These are phyloP conservation scores for Amylocarpus encephaloides DNA, from an alignment of 2,329 filamentous ascomycete genomes.

Conservation along the genomic window DNA sequence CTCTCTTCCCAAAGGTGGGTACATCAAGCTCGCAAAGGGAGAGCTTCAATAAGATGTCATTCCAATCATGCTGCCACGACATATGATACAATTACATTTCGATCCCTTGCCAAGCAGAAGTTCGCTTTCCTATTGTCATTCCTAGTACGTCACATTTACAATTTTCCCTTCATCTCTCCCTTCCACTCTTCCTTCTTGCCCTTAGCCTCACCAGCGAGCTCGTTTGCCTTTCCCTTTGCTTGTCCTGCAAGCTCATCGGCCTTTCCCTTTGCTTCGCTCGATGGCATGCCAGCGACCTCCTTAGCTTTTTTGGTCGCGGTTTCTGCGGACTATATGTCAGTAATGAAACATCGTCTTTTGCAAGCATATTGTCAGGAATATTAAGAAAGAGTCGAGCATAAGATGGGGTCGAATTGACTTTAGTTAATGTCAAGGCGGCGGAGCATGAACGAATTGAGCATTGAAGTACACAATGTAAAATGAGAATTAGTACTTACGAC, in stretches of 20 bases:
- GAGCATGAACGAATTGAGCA: not conserved
- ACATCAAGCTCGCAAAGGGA: too few relatives aligned
- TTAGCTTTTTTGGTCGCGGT: conserved; percentile 43
- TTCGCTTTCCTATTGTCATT: too few relatives aligned
- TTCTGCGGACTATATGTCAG: conserved; percentile 31
- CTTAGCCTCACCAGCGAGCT: conserved; percentile 36
- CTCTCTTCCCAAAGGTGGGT: too few relatives aligned
- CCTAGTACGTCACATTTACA: conserved; percentile 28
- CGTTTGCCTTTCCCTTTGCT: conserved; percentile 37
- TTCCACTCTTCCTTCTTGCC: conserved; percentile 30
- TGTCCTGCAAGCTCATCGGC: conserved; percentile 37
- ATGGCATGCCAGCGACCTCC: conserved; percentile 34
- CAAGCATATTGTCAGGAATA: too few relatives aligned
- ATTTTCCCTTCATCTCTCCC: conserved; percentile 41
- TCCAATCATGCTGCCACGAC: too few relatives aligned
- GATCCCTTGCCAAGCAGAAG: too few relatives aligned
- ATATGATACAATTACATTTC: too few relatives aligned
- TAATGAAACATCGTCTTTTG: not conserved
- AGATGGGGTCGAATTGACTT: not conserved
- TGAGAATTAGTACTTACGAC: conserved; percentile 39
- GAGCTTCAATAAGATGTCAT: too few relatives aligned
- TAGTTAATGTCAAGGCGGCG: not conserved
- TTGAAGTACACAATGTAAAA: not conserved
- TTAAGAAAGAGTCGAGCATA: not conserved
- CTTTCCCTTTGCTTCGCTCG: conserved; percentile 34